Conservation (phyloP, 805 yeast genomes). For the Zygoascus flipseniorum region DNA sequence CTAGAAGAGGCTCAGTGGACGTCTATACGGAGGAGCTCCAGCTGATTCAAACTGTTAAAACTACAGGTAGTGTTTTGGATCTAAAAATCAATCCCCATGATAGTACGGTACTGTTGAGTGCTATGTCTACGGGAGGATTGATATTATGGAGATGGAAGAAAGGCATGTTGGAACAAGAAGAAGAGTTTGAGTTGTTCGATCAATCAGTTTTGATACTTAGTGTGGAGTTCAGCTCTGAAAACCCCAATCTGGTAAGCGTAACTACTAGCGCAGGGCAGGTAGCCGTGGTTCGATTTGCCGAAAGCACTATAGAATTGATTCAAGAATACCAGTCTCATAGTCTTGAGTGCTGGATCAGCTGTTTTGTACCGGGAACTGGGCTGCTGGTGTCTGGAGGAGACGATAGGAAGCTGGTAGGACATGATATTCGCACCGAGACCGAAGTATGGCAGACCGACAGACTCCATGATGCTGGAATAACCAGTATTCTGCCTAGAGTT, state of each 20-base stretch:
- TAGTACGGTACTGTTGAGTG: conserved; percentile 42
- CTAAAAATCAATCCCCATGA: conserved; percentile 57
- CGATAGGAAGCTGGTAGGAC: conserved; percentile 67
- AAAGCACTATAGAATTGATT: conserved; percentile 17
- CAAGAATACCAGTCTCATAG: conserved; percentile 41
- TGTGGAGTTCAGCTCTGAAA: conserved; percentile 44
- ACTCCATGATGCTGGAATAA: conserved; percentile 87
- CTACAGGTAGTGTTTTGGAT: conserved; percentile 55
- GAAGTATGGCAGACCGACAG: conserved; percentile 31
- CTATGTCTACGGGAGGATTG: conserved; percentile 76
- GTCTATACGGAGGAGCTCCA: conserved; percentile 26
- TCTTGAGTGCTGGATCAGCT: conserved; percentile 85
- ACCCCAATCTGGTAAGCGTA: conserved; percentile 34
- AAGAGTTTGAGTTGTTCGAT: conserved; percentile 41
- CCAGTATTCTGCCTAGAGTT: conserved; percentile 55
- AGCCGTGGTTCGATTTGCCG: conserved; percentile 33
- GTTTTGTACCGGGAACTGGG: conserved; percentile 36
- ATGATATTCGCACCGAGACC: conserved; percentile 42
- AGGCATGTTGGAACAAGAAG: conserved; percentile 16
- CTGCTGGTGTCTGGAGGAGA: conserved; percentile 75
- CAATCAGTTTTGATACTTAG: conserved; percentile 52
- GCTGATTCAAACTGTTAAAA: conserved; percentile 13
- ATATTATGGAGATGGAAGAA: conserved; percentile 46
- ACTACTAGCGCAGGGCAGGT: conserved; percentile 66
- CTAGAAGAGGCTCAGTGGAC: conserved; percentile 46